Conservation (phyloP, 2,329 filamentous ascomycete genomes). For the Chrysosporium queenslandicum region DNA sequence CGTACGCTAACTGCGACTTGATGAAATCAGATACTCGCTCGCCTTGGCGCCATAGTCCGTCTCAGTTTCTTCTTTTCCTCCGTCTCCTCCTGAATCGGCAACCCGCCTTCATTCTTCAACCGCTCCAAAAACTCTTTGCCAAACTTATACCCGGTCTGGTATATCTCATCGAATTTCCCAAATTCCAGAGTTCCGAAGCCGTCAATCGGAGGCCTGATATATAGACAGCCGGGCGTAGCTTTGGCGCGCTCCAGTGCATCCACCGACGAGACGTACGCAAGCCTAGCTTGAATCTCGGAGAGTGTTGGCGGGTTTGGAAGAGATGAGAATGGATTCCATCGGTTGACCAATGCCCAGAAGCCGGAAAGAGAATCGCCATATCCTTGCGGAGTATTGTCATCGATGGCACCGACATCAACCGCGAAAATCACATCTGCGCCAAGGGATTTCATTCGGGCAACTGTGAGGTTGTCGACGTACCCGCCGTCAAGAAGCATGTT, state of each 20-base stretch:
- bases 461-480: conserved; percentile 94
- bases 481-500: conserved; percentile 94
- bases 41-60: conserved; percentile 67
- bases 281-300: conserved; percentile 85
- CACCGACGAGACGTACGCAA: conserved; percentile 90
- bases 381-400: conserved; percentile 81
- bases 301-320: conserved; percentile 88
- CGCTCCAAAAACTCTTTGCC: conserved; percentile 69
- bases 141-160: conserved; percentile 75
- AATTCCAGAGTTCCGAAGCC: conserved; percentile 91
- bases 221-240: conserved; percentile 77
- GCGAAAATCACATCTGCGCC: conserved; percentile 93
- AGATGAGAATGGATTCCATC: conserved; percentile 90
- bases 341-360: conserved; percentile 87
- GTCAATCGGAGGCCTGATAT: conserved; percentile 93
- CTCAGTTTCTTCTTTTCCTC: conserved; percentile 67
- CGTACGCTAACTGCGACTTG: neutral
- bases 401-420: conserved; percentile 83
- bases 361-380: conserved; percentile 93
- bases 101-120: conserved; percentile 65
- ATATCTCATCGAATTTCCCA: conserved; percentile 95
- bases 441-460: conserved; percentile 91
- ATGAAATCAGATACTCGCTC: conserved; percentile 57
- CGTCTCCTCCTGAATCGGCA: conserved; percentile 61
- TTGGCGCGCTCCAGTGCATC: conserved; percentile 93